Base-by-base conservation (phyloP, 2,329 filamentous ascomycete species). In the Alternaria longipes region DNA sequence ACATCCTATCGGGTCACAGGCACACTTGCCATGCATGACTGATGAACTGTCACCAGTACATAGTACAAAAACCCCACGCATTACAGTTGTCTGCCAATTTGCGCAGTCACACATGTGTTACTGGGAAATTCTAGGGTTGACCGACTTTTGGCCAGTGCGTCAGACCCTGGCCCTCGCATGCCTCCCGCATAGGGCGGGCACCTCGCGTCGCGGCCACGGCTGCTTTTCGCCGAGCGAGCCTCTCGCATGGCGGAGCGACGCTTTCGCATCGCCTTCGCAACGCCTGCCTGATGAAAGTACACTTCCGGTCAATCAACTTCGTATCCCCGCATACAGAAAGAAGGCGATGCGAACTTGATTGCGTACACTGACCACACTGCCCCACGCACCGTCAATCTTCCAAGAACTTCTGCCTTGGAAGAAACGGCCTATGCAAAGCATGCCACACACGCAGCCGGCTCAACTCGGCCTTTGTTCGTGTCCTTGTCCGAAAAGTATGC, bases 111-210 rank as follows among this genome's bases (percentile, higher is more conserved):
- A 61, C 30, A 18, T 52, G 8, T 53, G 30, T 26, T 53, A 30
- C 32, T 20, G 18, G 44, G n/a, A 56, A 60, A 53, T 20, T 58
- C 54, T 49, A 24, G 51, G 38, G 36, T 65, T 63, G 66, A 68
- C 62, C 66, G 66, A 65, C 64, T 63, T 67, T 67, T 68, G 60
- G 59, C 55, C 62, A 62, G 59, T 66, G 66, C 64, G 55, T 38
- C 50, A 44, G 49, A 62, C 54, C 60, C 63, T 63, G 51, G 56
- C 45, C 54, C 38, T 46, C 59, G 54, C 40, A 50, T 52, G 36
- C 47, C 30, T 60, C 44, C 54, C 44, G 51, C 36, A 53, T 53
- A 44, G 28, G 56, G 28, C 58, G 57, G 41, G 34, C 36, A 54
- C 47, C 50, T 52, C 45, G 51, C 57, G 45, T 59, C 55, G 62